Conservation (phyloP, 129 eudicot genomes). For the Centella asiatica region DNA sequence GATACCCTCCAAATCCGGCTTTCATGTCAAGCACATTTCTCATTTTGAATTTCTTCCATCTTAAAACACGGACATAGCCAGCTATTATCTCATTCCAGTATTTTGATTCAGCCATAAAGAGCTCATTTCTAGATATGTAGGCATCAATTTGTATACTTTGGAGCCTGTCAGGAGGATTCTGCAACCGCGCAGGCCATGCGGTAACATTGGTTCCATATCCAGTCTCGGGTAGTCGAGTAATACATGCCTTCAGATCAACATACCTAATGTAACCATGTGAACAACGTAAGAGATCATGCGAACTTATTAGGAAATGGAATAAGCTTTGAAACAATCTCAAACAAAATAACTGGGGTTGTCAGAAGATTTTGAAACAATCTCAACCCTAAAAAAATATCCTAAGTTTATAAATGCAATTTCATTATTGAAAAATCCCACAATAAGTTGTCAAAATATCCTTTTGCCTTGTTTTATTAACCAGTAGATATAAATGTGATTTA, state of each 20-base stretch:
- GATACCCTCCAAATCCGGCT: constrained; percentile 97
- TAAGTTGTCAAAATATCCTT: too few species aligned
- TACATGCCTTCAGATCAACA: constrained; percentile 79
- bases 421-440: too few species aligned
- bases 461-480: too few species aligned
- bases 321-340: too few species aligned
- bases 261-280: too few species aligned
- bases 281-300: too few species aligned
- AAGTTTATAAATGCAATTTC: too few species aligned
- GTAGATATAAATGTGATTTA: too few species aligned
- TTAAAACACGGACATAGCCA: constrained; percentile 62
- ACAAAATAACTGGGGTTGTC: too few species aligned
- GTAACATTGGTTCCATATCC: constrained; percentile 69
- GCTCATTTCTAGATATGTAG: constrained; percentile 79
- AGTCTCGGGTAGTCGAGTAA: constrained; percentile 71
- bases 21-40: constrained; percentile 96
- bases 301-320: too few species aligned
- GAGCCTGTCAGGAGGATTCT: constrained; percentile 76
- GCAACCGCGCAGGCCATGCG: constrained; percentile 77
- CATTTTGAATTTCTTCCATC: constrained; percentile 53
- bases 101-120: constrained; percentile 75
- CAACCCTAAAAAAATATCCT: too few species aligned
- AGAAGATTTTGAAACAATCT: too few species aligned
- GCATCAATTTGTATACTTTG: constrained; percentile 83
- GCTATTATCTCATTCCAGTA: constrained; percentile 90